Evolutionary conservation across 2,329 filamentous ascomycete genomes (phyloP).

Genomic region (Hypocrella siamensis): DNA sequence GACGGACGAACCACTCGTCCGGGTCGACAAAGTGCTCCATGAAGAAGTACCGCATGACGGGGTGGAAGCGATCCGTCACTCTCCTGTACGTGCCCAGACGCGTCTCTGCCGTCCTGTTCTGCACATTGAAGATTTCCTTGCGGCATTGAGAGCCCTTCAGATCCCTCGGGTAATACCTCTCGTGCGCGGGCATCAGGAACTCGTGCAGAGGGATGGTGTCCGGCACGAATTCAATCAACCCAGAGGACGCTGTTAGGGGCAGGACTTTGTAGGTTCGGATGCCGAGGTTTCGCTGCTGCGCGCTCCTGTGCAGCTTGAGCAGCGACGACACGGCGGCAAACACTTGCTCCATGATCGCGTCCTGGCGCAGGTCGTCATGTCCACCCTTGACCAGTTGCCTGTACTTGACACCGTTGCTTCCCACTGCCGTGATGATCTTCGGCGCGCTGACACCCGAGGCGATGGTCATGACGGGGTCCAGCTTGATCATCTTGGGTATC

Average conservation of each 20-base stretch:
- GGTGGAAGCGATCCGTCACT: conserved; percentile 69
- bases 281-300: conserved; percentile 73
- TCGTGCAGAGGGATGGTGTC: conserved; percentile 87
- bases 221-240: conserved; percentile 92
- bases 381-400: conserved; percentile 92
- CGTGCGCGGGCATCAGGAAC: conserved; percentile 81
- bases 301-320: conserved; percentile 70
- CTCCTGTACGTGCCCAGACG: conserved; percentile 63
- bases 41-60: conserved; percentile 94
- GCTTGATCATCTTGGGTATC: conserved; percentile 57
- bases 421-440: conserved; percentile 77
- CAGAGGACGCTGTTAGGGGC: conserved; percentile 68
- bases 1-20: conserved; percentile 85
- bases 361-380: conserved; percentile 89
- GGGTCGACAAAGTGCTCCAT: conserved; percentile 88
- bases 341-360: conserved; percentile 98
- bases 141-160: conserved; percentile 62
- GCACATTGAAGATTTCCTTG: conserved; percentile 61
- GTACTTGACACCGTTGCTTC: conserved; percentile 62
- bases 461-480: conserved; percentile 65
- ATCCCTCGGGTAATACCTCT: conserved; percentile 72
- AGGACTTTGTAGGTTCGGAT: conserved; percentile 97
- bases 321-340: conserved; percentile 91
- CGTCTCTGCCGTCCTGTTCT: conserved; percentile 51
- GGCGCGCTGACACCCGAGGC: conserved; percentile 84